phyloP scores from a whole-genome alignment of 2,329 filamentous ascomycete species.

The Dryadomyces quercus-mongolicae region DNA sequence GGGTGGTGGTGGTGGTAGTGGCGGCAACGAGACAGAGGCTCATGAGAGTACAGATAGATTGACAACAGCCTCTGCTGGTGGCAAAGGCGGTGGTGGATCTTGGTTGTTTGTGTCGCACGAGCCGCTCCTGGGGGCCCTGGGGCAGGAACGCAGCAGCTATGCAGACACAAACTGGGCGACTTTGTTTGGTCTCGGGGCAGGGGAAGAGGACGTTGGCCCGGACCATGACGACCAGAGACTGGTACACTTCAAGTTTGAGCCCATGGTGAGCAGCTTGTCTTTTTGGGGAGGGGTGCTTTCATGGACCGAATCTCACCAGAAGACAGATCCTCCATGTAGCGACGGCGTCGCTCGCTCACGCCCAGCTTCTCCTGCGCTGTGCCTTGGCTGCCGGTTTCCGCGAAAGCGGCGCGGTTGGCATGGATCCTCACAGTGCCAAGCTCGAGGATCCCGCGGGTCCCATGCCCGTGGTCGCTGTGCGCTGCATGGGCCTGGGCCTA shows the following conservation, averaged over 20 bases:
- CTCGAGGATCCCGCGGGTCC: conserved; percentile 15
- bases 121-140: conserved; percentile 38
- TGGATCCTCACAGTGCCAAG: conserved; percentile 22
- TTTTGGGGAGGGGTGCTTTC: no score
- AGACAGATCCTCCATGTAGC: conserved; percentile 77
- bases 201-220: conserved; percentile 12
- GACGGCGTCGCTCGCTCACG: conserved; percentile 60
- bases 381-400: conserved; percentile 76
- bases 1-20: conserved; percentile 8
- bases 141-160: conserved; percentile 11
- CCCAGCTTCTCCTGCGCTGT: conserved; percentile 62
- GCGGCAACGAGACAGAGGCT: conserved; percentile 7
- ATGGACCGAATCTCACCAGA: no score
- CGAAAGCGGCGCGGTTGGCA: conserved; percentile 73
- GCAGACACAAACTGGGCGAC: conserved; percentile 12
- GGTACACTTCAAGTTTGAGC: conserved; percentile 87
- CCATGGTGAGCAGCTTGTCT: conserved; percentile 65
- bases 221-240: conserved; percentile 20
- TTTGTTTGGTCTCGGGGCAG: conserved; percentile 28
- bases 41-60: conserved; percentile 1
- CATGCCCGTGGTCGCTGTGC: conserved; percentile 69
- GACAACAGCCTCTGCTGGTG: conserved; percentile 51
- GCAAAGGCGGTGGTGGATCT: conserved; percentile 70
- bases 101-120: conserved; percentile 90
- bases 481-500: conserved; percentile 70